Evolutionary conservation across 164 flowering plant genomes (phyloP), one percentile per base, ranked within the genome.

Genomic region (Vitis amurensis): DNA sequence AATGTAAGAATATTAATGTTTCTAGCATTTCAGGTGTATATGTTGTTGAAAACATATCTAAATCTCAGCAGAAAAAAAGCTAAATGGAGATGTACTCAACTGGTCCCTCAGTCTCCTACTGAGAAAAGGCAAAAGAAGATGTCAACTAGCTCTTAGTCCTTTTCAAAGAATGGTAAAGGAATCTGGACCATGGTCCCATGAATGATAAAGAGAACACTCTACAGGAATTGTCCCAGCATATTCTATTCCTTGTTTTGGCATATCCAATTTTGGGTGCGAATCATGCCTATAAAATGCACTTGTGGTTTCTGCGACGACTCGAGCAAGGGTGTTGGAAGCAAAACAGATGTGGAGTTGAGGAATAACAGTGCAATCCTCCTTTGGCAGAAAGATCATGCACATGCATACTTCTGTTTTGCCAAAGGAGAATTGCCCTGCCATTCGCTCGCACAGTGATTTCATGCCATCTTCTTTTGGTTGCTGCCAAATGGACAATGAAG

Each of bases 401-500:
- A 50, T 64, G 77, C 69, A 67, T 50, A 58, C 44, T 37, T 51
- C n/a, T 66, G 30, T 59, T 57, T 11, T 76, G 80, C 83, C 80
- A 74, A 73, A 76, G 73, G 71, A 86, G 87, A 86, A 75, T 82
- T 86, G 87, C 85, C 86, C 86, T 84, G 90, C 83, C 73, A 86
- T 84, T 83, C 79, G 61, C 55, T 68, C 67, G 48, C 80, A 73
- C 82, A n/a, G 3, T 56, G 6, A 37, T 50, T 11, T 47, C 4
- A 37, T 37, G 44, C 44, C 7, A 0, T 37, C 44, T 3, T 37
- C 44, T 37, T 37, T 37, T 37, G 44, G 44, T 37, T 37, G 44
- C 44, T 37, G 44, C 7, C 44, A 37, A 37, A 37, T 6, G 44
- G 7, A 6, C 44, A 37, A 3, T 37, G 44, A 37, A 37, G 7